These are phyloP conservation scores for Geotrichum bryndzae DNA, from an alignment of 1,139 yeast species.

Conservation along the genomic window DNA sequence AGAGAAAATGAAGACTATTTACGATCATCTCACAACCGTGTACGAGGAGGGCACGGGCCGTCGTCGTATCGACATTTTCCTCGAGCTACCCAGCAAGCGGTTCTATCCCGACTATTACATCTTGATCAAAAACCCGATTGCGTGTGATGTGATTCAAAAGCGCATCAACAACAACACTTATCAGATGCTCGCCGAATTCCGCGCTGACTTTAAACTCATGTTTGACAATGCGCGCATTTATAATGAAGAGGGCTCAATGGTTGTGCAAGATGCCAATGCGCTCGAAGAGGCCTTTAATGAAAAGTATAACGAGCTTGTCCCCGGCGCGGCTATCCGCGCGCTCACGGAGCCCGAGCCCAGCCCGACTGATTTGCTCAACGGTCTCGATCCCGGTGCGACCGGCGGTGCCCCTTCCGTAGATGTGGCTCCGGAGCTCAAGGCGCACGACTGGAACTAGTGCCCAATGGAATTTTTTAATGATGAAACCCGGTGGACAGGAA, in stretches of 20 bases:
- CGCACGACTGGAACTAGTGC: not conserved
- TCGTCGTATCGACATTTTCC: slow-evolving; percentile 39
- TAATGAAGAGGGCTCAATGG: slow-evolving; percentile 84
- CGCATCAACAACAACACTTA: slow-evolving; percentile 46
- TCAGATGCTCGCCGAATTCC: slow-evolving; percentile 50
- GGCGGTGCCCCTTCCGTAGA: not conserved
- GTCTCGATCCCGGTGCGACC: not conserved
- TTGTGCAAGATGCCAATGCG: slow-evolving; percentile 66
- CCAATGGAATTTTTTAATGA: not conserved
- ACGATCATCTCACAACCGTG: slow-evolving; percentile 19
- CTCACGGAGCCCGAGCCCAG: slow-evolving; percentile 8
- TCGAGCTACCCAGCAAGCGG: slow-evolving; percentile 51
- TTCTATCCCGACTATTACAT: slow-evolving; percentile 84
- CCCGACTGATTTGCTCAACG: not conserved
- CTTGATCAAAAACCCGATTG: slow-evolving; percentile 73
- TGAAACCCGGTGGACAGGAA: not conserved
- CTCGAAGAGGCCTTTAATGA: slow-evolving; percentile 40
- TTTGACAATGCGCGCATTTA: slow-evolving; percentile 77
- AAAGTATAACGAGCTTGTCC: slow-evolving; percentile 18
- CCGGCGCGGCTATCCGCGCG: slow-evolving; percentile 14
- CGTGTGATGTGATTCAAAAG: slow-evolving; percentile 58
- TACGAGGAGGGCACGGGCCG: slow-evolving; percentile 31
- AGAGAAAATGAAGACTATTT: slow-evolving; percentile 13
- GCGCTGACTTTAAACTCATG: slow-evolving; percentile 71
- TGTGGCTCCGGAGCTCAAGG: not conserved